Percentiles rank a stretch among this genome's conserved stretches.
Conservation (phyloP, 108 stramenopile genomes). For the Nannochloropsis gaditana region DNA sequence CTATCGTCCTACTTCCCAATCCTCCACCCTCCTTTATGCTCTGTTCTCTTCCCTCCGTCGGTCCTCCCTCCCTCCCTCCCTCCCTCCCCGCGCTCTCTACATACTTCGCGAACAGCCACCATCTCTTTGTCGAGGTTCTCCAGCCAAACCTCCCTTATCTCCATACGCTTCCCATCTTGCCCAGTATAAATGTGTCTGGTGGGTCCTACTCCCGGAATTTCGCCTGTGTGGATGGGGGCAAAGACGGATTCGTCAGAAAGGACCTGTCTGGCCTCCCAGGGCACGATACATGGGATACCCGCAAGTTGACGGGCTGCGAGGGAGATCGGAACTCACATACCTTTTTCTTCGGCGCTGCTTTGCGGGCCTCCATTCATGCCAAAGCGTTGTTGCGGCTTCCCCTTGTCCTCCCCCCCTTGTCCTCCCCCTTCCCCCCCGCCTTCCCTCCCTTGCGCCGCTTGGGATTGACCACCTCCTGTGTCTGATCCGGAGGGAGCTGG, state of each 20-base stretch:
- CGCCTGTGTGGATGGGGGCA: not conserved
- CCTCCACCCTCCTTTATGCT: too few species aligned
- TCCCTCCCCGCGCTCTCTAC: not conserved
- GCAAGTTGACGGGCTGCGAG: too few species aligned
- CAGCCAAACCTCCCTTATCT: conserved; percentile 63
- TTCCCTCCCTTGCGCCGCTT: not conserved
- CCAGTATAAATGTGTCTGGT: not conserved
- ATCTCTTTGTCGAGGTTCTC: conserved; percentile 66
- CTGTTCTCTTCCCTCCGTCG: not conserved
- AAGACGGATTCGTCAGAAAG: not conserved
- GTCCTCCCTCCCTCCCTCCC: not conserved
- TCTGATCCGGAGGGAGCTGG: not conserved
- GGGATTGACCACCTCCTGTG: not conserved
- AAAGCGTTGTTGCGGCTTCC: not conserved
- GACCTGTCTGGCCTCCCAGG: too few species aligned
- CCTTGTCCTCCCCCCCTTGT: not conserved
- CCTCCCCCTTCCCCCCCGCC: not conserved
- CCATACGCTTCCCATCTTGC: conserved; percentile 37
- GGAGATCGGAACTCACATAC: not conserved
- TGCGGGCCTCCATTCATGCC: not conserved
- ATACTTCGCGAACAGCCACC: conserved; percentile 71
- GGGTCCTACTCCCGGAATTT: not conserved
- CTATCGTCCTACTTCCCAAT: too few species aligned
- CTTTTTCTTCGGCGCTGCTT: not conserved
- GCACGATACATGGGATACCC: too few species aligned